phyloP scores from a whole-genome alignment of 1,139 yeast genomes.

The Suhomyces maxii region DNA sequence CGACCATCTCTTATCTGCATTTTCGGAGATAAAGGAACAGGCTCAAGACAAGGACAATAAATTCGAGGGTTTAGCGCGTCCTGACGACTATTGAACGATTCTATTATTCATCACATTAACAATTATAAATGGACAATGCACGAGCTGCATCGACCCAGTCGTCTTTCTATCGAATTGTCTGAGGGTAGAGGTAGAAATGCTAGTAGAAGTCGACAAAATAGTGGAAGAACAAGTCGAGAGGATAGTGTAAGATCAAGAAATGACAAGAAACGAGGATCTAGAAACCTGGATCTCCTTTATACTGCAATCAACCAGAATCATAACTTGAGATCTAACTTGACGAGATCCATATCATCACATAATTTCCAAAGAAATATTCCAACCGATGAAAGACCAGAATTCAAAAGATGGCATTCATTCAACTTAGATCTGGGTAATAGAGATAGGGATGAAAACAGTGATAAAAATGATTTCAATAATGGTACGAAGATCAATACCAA shows the following conservation, averaged over 20 bases:
- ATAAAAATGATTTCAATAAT: not conserved
- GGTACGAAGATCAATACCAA: not conserved
- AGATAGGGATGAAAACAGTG: not conserved
- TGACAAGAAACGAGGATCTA: constrained; percentile 2
- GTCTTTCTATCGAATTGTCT: constrained; percentile 2
- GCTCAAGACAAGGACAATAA: too few relatives aligned
- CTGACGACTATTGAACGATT: too few relatives aligned
- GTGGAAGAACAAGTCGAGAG: not conserved
- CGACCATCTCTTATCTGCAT: too few relatives aligned
- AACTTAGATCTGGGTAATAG: not conserved
- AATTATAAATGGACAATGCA: not conserved
- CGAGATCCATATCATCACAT: constrained; percentile 8
- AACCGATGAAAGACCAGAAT: constrained; percentile 13
- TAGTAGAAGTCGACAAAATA: not conserved
- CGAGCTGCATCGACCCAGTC: constrained; percentile 2
- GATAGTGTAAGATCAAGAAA: not conserved
- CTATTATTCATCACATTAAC: not conserved
- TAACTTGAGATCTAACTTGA: constrained; percentile 7
- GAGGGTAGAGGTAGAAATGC: constrained; percentile 4
- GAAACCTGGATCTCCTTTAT: constrained; percentile 6
- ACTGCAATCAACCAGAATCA: constrained; percentile 13
- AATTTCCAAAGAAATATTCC: constrained; percentile 20
- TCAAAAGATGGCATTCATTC: constrained; percentile 28
- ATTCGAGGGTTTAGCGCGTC: too few relatives aligned
- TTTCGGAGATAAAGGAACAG: too few relatives aligned